These are phyloP conservation scores for Populus ilicifolia DNA, from an alignment of 345 rosid genomes.

Conservation along the genomic window DNA sequence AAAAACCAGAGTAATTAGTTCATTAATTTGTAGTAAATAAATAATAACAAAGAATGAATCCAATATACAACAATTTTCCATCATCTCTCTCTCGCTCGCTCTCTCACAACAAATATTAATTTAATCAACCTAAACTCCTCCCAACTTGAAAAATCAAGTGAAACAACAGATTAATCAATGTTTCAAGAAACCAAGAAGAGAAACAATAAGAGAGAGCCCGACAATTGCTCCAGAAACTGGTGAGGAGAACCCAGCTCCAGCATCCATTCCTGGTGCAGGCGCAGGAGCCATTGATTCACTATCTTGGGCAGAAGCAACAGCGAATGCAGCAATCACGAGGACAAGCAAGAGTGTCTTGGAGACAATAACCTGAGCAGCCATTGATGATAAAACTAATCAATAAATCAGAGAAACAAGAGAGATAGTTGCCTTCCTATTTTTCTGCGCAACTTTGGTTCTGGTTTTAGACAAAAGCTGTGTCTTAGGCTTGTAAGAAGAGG, in stretches of 20 bases:
- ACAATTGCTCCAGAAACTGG: constrained; percentile 25
- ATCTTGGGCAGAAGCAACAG: constrained; percentile 31
- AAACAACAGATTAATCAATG: neutral
- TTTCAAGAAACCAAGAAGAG: constrained; percentile 29
- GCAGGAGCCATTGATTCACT: constrained; percentile 17
- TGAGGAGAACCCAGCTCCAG: constrained; percentile 32
- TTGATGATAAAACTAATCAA: too few species aligned
- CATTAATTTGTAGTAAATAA: neutral
- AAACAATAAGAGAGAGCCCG: constrained; percentile 21
- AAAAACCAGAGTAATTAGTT: neutral
- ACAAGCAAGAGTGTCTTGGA: constrained; percentile 11
- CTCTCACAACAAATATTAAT: neutral
- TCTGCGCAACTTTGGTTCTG: neutral
- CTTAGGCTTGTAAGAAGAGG: neutral
- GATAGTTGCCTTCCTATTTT: neutral
- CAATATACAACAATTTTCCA: neutral
- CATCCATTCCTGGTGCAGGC: constrained; percentile 29
- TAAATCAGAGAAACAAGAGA: neutral
- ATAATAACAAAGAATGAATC: neutral
- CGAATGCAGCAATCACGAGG: constrained; percentile 9
- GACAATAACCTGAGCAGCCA: neutral
- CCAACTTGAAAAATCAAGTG: neutral
- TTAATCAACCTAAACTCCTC: neutral
- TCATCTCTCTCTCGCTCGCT: too few species aligned
- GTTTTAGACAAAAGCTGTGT: neutral